A percentile compares a stretch with the other conserved stretches of the same genome.
phyloP scores from a whole-genome alignment of 2,329 filamentous ascomycete species.

The Pseudogymnoascus pannorum region DNA sequence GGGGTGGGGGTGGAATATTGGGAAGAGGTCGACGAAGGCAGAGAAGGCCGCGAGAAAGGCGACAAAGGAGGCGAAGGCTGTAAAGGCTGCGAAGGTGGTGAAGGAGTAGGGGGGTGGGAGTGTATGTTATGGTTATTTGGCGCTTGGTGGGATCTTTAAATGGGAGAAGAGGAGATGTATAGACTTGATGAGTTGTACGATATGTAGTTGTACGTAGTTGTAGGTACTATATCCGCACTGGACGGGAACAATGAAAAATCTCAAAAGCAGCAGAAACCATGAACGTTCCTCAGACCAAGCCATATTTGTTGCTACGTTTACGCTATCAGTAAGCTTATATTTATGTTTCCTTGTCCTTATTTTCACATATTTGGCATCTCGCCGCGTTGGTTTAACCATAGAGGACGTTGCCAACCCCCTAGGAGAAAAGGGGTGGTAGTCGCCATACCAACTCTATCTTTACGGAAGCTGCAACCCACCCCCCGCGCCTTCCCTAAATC shows the following conservation, averaged over 20 bases:
- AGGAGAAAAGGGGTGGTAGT: slow-evolving; percentile 69
- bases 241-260: not conserved
- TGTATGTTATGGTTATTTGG: not conserved
- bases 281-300: slow-evolving; percentile 67
- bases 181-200: not conserved
- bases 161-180: not conserved
- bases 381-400: too few relatives aligned
- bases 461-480: not conserved
- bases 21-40: slow-evolving; percentile 53
- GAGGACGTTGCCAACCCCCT: too few relatives aligned
- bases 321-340: too few relatives aligned
- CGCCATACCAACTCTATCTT: not conserved
- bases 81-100: not conserved
- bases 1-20: slow-evolving; percentile 91
- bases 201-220: not conserved
- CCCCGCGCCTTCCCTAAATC: not conserved
- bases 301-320: slow-evolving; percentile 70
- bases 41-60: slow-evolving; percentile 26
- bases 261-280: not conserved
- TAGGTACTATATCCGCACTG: not conserved
- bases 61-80: not conserved
- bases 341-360: too few relatives aligned
- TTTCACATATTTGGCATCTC: too few relatives aligned
- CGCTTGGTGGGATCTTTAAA: not conserved
- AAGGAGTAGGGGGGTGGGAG: not conserved